These are phyloP conservation scores for Tricholoma matsutake DNA, from an alignment of 768 basidiomycete genomes.

Conservation along the genomic window DNA sequence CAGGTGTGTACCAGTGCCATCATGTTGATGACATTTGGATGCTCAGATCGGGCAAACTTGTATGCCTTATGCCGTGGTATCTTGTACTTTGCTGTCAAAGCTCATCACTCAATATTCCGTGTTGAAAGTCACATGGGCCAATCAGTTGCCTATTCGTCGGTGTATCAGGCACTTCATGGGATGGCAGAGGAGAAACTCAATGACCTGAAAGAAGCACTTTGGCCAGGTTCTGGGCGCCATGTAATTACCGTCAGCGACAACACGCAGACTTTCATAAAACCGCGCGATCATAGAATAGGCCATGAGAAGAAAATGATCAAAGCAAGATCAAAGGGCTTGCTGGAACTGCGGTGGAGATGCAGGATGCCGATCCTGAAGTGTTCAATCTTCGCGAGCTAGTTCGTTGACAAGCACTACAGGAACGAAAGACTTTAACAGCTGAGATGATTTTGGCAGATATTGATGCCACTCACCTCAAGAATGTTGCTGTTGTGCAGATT, in stretches of 20 bases:
- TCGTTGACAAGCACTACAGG: slow-evolving; percentile 9
- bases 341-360: too few relatives aligned
- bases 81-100: slow-evolving; percentile 17
- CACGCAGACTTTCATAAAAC: background rate
- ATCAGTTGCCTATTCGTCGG: slow-evolving; percentile 14
- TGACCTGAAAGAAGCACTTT: slow-evolving; percentile 6
- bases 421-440: slow-evolving; percentile 8
- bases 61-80: slow-evolving; percentile 16
- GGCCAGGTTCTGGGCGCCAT: background rate
- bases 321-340: slow-evolving; percentile 17
- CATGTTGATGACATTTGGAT: slow-evolving; percentile 17
- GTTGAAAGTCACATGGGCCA: slow-evolving; percentile 17
- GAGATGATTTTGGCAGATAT: slow-evolving; percentile 16
- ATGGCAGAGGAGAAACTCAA: slow-evolving; percentile 13
- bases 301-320: too few relatives aligned
- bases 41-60: slow-evolving; percentile 12
- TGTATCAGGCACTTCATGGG: slow-evolving; percentile 8
- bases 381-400: slow-evolving; percentile 7
- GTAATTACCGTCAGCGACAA: slow-evolving; percentile 14
- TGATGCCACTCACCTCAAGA: slow-evolving; percentile 13
- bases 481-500: slow-evolving; percentile 12
- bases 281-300: too few relatives aligned
- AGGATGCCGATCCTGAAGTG: too few relatives aligned
- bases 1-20: slow-evolving; percentile 15
- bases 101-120: slow-evolving; percentile 13